Evolutionary conservation across 345 rosid species (phyloP).

Genomic region (Trapa incisa): DNA sequence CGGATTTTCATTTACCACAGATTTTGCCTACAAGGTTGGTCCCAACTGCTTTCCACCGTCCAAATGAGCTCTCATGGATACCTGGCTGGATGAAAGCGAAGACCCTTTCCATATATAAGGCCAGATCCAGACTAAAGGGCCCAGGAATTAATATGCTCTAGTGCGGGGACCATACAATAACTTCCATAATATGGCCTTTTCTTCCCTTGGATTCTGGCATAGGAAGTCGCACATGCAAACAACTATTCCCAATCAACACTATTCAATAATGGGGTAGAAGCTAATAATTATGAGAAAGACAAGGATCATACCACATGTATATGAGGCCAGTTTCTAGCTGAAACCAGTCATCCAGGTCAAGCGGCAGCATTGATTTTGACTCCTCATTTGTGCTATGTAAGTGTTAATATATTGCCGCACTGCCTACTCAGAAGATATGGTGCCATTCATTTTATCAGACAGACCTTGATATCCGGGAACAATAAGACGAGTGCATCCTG

Average conservation of each 20-base stretch:
- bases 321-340: neutral
- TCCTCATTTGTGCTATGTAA: too few relatives aligned
- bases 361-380: neutral
- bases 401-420: neutral
- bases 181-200: slow-evolving; percentile 6
- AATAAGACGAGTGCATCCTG: neutral
- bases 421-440: neutral
- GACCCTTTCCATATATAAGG: neutral
- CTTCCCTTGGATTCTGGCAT: slow-evolving; percentile 1
- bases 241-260: neutral
- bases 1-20: neutral
- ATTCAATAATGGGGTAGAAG: neutral
- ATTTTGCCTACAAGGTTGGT: neutral
- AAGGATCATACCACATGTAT: neutral
- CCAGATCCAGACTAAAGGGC: neutral
- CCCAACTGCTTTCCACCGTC: neutral
- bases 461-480: neutral
- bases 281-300: neutral
- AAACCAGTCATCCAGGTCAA: neutral
- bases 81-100: neutral
- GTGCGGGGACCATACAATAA: slow-evolving; percentile 1
- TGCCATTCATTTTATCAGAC: neutral
- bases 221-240: neutral
- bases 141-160: slow-evolving; percentile 3
- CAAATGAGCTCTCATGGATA: neutral